Evolutionary conservation across 2,329 filamentous ascomycete genomes (phyloP).

Genomic region (Lecanicillium sp.): DNA sequence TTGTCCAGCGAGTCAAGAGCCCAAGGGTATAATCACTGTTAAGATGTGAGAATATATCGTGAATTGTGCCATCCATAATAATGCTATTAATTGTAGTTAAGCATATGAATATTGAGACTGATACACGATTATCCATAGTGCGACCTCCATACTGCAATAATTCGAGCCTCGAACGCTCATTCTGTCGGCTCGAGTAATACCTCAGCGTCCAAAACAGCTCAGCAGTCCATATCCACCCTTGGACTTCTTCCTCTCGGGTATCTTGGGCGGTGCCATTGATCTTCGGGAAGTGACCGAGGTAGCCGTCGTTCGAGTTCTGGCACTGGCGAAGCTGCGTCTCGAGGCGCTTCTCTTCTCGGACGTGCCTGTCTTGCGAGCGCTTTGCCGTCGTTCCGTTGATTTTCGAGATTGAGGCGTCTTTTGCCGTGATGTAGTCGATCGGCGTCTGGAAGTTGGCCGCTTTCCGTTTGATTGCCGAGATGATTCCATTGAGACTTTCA

Average conservation of each 20-base stretch:
- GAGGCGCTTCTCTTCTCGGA: not conserved
- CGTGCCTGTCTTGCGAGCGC: not conserved
- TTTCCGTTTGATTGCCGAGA: not conserved
- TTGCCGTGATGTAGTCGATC: not conserved
- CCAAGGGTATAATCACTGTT: too few species aligned
- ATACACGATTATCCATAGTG: too few species aligned
- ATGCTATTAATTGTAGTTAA: too few species aligned
- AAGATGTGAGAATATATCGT: too few species aligned
- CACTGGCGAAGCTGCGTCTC: not conserved
- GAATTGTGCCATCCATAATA: too few species aligned
- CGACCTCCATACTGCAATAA: too few species aligned
- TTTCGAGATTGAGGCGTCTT: not conserved
- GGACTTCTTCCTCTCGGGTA: not conserved
- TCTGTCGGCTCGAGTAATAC: too few species aligned
- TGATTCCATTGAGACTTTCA: not conserved
- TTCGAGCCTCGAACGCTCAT: not conserved
- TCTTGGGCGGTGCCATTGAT: not conserved
- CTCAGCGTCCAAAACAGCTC: conserved; percentile 7
- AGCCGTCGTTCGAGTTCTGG: not conserved
- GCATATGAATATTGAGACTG: too few species aligned
- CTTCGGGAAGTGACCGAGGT: not conserved
- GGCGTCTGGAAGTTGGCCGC: not conserved
- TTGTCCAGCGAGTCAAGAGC: too few species aligned
- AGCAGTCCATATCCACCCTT: not conserved
- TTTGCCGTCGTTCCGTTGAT: not conserved